Evolutionary conservation across 805 yeast genomes (phyloP), one percentile per base, ranked within the genome.

Genomic region (Torulaspora gathmanii): DNA sequence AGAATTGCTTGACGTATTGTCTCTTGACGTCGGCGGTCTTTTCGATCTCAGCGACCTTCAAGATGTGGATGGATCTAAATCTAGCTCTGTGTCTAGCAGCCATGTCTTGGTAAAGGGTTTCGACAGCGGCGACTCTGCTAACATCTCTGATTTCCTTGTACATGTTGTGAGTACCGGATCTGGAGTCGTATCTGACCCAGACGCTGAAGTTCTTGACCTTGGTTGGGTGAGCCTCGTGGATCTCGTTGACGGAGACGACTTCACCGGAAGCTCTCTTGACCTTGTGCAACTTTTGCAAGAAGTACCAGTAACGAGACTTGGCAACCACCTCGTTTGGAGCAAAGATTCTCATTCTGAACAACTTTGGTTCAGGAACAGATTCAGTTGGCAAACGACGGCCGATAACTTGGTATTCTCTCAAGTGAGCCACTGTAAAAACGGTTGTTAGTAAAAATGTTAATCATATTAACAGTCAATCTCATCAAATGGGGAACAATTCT

Each of bases 61-160:
- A 86, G 75, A 93, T 88, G 87, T 93, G 99, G 77, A 93, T 86
- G 64, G 91, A 84, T 85, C 99, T 88, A 83, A 93, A 93, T 83
- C 99, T 89, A 71, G 99, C 93, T 85, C 99, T 89, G 95, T 93
- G 99, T 82, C 99, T 90, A 65, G 99, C 97, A 77, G 99, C 99
- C 86, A 93, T 86, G 78, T 93, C 99, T 76, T 86, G 90, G 93
- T 93, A 93, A 84, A 93, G 84, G 71, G 93, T 79, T 77, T 86
- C 95, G 71, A 93, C 97, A 64, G 98, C 99, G 74, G 87, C 95
- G 58, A 89, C 95, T 82, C 99, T 93, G 81, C 96, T 78, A 67
- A 91, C 95, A 69, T 91, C 99, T 79, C 99, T 89, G 93, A 88
- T 87, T 82, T 93, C 99, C 83, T 93, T 93, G 96, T 93, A 93